Conservation (phyloP, 192 early-diverging fungal species). For the Rhizoclosmatium sp. region DNA sequence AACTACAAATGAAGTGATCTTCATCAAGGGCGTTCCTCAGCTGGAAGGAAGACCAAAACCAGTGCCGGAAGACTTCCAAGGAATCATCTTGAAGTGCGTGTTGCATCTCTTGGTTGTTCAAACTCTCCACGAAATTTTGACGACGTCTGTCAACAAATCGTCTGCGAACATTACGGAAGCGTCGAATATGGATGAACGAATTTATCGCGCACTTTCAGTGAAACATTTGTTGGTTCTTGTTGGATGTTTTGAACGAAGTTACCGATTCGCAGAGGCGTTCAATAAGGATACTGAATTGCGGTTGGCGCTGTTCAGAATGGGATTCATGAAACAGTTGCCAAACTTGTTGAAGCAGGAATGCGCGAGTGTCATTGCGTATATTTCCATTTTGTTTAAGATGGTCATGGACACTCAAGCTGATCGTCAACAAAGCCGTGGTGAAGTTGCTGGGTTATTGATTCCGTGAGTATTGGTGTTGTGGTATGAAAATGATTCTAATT, state of each 20-base stretch:
- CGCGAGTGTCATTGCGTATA: conserved; percentile 60
- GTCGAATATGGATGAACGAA: conserved; percentile 31
- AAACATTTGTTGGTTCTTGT: conserved; percentile 77
- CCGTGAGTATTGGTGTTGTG: conserved; percentile 35
- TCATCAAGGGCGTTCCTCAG: conserved; percentile 17
- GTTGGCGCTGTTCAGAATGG: conserved; percentile 71
- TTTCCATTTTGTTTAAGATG: conserved; percentile 69
- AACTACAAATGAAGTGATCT: background rate
- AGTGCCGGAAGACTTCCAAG: conserved; percentile 78
- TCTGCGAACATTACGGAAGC: background rate
- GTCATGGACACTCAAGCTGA: conserved; percentile 53
- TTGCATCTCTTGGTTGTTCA: conserved; percentile 88
- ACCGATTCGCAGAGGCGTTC: conserved; percentile 82
- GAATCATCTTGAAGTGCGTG: conserved; percentile 89
- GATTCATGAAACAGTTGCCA: conserved; percentile 86
- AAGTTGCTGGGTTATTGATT: conserved; percentile 64
- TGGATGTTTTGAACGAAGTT: conserved; percentile 81
- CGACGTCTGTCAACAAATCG: conserved; percentile 41
- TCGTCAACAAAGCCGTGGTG: conserved; percentile 47
- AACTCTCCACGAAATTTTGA: conserved; percentile 79
- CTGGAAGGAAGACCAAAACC: conserved; percentile 39
- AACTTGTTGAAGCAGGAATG: conserved; percentile 87
- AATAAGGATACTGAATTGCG: conserved; percentile 76
- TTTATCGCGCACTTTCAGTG: conserved; percentile 63
- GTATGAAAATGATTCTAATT: background rate